Conservation (phyloP, 305 asterid genomes). For the Petunia hybrid region DNA sequence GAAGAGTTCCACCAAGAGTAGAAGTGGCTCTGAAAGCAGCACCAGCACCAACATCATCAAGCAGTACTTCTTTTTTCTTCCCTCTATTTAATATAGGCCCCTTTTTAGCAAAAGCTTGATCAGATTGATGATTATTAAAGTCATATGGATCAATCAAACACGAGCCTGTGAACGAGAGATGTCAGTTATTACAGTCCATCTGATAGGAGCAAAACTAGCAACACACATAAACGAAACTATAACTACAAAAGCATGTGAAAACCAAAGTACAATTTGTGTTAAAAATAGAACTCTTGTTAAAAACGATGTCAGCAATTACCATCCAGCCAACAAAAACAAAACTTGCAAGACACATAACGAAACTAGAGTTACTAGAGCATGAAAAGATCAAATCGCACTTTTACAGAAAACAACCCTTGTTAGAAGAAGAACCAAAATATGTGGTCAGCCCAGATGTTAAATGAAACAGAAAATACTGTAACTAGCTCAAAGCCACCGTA, state of each 20-base stretch:
- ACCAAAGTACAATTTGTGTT: constrained; percentile 12
- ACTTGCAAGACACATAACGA: neutral
- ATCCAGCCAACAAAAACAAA: constrained; percentile 17
- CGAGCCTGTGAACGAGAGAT: constrained; percentile 36
- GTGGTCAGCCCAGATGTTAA: neutral
- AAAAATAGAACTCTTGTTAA: neutral
- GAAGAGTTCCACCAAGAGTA: constrained; percentile 50
- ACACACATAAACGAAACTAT: constrained; percentile 10
- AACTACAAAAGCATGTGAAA: neutral
- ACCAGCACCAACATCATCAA: constrained; percentile 76
- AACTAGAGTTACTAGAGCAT: neutral
- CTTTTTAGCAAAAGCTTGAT: constrained; percentile 59
- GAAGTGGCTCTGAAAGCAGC: constrained; percentile 56
- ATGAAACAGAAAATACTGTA: neutral
- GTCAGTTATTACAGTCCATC: constrained; percentile 35
- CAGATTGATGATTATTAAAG: constrained; percentile 51
- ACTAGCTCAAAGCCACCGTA: constrained; percentile 23
- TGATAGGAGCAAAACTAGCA: constrained; percentile 17
- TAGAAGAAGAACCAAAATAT: neutral
- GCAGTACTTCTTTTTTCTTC: constrained; percentile 82
- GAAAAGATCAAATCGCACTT: constrained; percentile 14
- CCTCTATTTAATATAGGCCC: constrained; percentile 83
- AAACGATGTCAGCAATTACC: neutral
- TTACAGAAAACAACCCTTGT: neutral
- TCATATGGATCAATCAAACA: constrained; percentile 48